A percentile compares a stretch with the other conserved stretches of the same genome.
Conservation (phyloP, 2,329 filamentous ascomycete species). For the Huntiella moniliformis region DNA sequence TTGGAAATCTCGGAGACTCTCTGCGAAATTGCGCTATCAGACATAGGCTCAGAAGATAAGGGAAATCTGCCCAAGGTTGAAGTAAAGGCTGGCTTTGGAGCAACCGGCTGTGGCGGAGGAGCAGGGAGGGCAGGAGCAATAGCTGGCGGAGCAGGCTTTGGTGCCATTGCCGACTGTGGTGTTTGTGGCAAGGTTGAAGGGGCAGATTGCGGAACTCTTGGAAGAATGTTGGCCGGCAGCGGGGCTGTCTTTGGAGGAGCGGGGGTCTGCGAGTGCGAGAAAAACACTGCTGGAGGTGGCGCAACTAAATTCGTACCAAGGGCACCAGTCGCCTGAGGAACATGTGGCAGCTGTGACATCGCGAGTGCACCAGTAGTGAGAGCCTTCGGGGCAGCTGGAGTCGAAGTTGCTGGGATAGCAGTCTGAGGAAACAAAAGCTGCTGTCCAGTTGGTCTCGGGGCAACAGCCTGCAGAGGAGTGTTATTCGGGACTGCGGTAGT, state of each 20-base stretch:
- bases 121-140: background rate
- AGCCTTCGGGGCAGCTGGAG: background rate
- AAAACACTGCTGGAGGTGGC: background rate
- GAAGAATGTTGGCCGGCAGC: background rate
- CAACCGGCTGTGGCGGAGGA: background rate
- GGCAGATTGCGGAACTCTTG: slow-evolving; percentile 1
- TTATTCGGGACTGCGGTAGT: too few relatives aligned
- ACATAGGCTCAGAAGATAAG: slow-evolving; percentile 7
- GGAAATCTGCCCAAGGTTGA: background rate
- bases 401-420: background rate
- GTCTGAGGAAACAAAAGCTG: slow-evolving; percentile 7
- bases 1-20: slow-evolving; percentile 8
- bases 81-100: background rate
- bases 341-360: background rate
- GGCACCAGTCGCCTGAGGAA: background rate
- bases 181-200: background rate
- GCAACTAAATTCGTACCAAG: background rate
- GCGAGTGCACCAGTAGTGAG: background rate
- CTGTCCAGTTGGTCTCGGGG: slow-evolving; percentile 1
- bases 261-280: background rate
- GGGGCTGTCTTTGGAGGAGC: background rate
- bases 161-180: background rate
- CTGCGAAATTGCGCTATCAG: slow-evolving; percentile 10
- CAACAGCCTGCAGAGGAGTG: background rate
- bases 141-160: background rate